These are phyloP conservation scores for Mycena sp. DNA, from an alignment of 1,284 basidiomycete species.

Conservation along the genomic window DNA sequence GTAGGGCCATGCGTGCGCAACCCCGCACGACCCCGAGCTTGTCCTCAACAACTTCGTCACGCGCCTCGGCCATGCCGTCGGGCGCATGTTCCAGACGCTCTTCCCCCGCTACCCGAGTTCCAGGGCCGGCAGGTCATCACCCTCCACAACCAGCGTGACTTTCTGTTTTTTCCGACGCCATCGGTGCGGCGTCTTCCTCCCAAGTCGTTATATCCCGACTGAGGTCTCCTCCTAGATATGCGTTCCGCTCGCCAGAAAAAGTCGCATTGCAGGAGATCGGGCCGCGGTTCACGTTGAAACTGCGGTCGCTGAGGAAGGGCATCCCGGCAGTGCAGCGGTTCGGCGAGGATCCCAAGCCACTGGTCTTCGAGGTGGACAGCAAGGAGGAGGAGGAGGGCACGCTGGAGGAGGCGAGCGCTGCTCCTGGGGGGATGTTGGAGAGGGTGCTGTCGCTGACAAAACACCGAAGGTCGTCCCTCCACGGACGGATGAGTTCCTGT, in stretches of 20 bases:
- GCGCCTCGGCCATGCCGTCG: constrained; percentile 91
- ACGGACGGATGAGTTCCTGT: constrained; percentile 72
- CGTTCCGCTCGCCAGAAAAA: constrained; percentile 91
- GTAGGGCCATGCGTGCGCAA: constrained; percentile 92
- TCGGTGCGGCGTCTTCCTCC: constrained; percentile 57
- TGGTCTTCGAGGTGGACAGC: constrained; percentile 70
- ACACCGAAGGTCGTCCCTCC: constrained; percentile 56
- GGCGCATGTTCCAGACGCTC: constrained; percentile 93
- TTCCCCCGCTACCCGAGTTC: constrained; percentile 95
- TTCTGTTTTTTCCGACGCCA: constrained; percentile 97
- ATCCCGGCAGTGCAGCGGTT: constrained; percentile 81
- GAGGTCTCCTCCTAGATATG: constrained; percentile 70
- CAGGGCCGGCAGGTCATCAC: constrained; percentile 98
- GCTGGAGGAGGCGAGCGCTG: constrained; percentile 26
- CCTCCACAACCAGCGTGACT: constrained; percentile 97
- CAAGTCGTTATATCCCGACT: not conserved
- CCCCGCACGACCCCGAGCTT: constrained; percentile 94
- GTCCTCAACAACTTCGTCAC: constrained; percentile 97
- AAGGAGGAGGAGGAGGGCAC: constrained; percentile 45
- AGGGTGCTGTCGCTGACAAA: constrained; percentile 25
- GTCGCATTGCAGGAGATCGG: constrained; percentile 98
- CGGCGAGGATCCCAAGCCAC: constrained; percentile 63
- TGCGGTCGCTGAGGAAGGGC: constrained; percentile 90
- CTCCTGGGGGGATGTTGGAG: constrained; percentile 28
- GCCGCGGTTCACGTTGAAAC: constrained; percentile 95